Evolutionary conservation across 75 land plant species (phyloP).

Genomic region (Selaginella tamariscina): DNA sequence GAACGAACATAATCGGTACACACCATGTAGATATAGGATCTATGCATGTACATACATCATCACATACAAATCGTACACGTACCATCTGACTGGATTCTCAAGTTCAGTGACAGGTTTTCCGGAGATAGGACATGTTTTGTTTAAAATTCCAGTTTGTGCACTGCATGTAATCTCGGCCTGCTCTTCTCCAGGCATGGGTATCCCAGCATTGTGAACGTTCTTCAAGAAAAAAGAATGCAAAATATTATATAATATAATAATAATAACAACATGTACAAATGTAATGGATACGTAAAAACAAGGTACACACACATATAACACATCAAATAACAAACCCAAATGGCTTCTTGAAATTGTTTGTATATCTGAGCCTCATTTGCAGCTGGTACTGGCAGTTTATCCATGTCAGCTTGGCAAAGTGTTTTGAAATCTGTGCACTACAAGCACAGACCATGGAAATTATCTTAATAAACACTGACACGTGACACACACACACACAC

Average conservation of each 20-base stretch:
- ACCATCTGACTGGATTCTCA: conserved; percentile 71
- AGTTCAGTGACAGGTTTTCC: conserved; percentile 68
- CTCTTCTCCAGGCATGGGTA: conserved; percentile 90
- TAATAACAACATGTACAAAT: too few species aligned
- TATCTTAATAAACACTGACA: too few species aligned
- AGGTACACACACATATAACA: too few species aligned
- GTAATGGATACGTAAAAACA: too few species aligned
- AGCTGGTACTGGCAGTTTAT: not conserved
- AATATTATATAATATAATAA: too few species aligned
- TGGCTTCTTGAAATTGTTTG: not conserved
- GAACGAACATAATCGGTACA: not conserved
- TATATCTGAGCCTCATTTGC: not conserved
- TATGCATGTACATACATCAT: not conserved
- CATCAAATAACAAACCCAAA: not conserved
- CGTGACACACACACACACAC: too few species aligned
- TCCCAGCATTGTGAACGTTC: conserved; percentile 81
- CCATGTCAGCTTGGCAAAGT: not conserved
- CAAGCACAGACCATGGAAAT: too few species aligned
- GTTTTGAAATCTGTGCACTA: not conserved
- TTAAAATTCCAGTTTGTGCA: conserved; percentile 42
- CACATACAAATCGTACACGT: too few species aligned
- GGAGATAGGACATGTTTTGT: conserved; percentile 51
- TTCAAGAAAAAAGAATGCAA: too few species aligned
- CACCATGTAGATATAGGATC: not conserved
- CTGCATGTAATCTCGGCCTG: conserved; percentile 71